Conservation (phyloP, 2,329 filamentous ascomycete genomes). For the Ophiognomonia clavigignenti-juglandacearum region DNA sequence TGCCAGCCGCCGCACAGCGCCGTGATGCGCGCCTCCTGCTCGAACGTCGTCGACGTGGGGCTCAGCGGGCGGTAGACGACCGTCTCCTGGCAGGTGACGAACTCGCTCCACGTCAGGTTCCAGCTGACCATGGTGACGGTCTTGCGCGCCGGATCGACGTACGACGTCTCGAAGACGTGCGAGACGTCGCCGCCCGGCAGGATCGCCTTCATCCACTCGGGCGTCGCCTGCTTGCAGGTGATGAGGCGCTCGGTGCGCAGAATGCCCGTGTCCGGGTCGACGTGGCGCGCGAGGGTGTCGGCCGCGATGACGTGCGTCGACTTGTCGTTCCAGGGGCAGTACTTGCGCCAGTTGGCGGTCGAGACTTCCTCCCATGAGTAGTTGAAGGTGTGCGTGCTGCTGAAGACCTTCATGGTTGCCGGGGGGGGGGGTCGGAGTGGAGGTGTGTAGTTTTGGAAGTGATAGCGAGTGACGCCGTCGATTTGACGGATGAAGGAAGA, state of each 20-base stretch:
- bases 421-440: too few species aligned
- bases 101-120: constrained; percentile 89
- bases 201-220: constrained; percentile 75
- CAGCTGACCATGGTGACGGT: constrained; percentile 96
- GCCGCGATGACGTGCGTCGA: constrained; percentile 95
- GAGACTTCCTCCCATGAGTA: constrained; percentile 99
- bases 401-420: constrained; percentile 61
- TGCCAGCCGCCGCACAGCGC: constrained; percentile 96
- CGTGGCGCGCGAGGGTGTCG: constrained; percentile 74
- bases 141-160: constrained; percentile 78
- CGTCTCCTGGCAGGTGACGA: constrained; percentile 89
- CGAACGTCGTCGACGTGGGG: constrained; percentile 67
- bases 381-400: constrained; percentile 82
- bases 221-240: constrained; percentile 59
- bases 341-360: constrained; percentile 97
- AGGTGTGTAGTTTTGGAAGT: background rate
- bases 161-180: constrained; percentile 91
- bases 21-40: constrained; percentile 87
- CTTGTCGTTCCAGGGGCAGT: constrained; percentile 98
- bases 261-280: constrained; percentile 54
- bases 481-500: too few species aligned
- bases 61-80: constrained; percentile 71
- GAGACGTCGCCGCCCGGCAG: constrained; percentile 74
- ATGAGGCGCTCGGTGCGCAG: constrained; percentile 59
- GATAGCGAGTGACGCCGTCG: background rate